Conservation (phyloP, 1,284 basidiomycete species). For the Pisolithus thermaeus region DNA sequence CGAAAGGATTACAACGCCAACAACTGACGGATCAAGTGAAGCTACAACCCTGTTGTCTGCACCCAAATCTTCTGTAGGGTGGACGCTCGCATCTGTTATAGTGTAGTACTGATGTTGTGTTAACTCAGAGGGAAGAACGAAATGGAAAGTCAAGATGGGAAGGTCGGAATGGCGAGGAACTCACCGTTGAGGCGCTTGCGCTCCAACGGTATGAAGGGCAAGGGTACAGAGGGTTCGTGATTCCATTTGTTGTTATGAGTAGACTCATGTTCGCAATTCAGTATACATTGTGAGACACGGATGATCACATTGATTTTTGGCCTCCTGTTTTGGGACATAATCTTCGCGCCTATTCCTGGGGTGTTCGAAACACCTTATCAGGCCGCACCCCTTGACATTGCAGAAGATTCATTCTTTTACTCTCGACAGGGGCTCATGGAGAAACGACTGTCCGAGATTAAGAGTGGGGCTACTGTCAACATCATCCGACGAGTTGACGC, state of each 20-base stretch:
- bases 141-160: constrained; percentile 80
- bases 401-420: constrained; percentile 82
- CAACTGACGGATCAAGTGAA: constrained; percentile 10
- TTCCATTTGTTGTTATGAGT: neutral
- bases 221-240: constrained; percentile 76
- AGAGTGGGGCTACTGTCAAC: constrained; percentile 49
- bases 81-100: neutral
- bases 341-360: constrained; percentile 78
- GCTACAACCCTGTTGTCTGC: constrained; percentile 1
- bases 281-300: constrained; percentile 87
- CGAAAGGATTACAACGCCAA: constrained; percentile 9
- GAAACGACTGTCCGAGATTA: constrained; percentile 58
- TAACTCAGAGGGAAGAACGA: constrained; percentile 9
- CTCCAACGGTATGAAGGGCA: constrained; percentile 76
- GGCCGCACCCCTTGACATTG: constrained; percentile 87
- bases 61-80: constrained; percentile 14
- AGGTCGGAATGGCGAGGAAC: constrained; percentile 60
- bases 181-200: constrained; percentile 83
- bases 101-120: constrained; percentile 2
- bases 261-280: constrained; percentile 25
- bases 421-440: constrained; percentile 72
- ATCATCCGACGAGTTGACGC: constrained; percentile 64
- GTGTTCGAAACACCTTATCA: constrained; percentile 96
- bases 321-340: constrained; percentile 91
- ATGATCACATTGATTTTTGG: constrained; percentile 89